Evolutionary conservation across 495 filamentous ascomycete species (phyloP), one percentile per base, ranked within the genome.

Genomic region (Aspergillus asperescens): DNA sequence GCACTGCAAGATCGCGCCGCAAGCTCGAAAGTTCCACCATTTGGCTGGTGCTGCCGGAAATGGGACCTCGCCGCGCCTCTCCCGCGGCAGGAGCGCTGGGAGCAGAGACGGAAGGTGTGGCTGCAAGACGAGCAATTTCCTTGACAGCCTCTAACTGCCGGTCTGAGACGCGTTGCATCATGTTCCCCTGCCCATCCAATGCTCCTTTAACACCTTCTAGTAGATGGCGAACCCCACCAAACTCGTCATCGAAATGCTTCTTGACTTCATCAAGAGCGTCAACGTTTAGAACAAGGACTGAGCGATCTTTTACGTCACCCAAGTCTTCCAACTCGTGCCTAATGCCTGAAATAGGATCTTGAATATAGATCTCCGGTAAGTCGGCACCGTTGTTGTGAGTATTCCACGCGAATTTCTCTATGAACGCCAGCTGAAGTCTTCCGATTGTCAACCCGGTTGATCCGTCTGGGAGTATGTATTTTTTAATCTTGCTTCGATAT

Each of bases 361-460:
- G 94, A 32, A 98, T 91, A 66, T 97, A 96, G 24, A 98, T 96
- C 60, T 97, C 93, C 0, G 93, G 93, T 24, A 98, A 74, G 61
- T 98, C 93, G 10, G 82, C 83, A 19, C 94, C 93, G 63, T 97
- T 92, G 59, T 84, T 88, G 57, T 95, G 92, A 1, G 90, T 95
- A 58, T 93, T 96, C 90, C 95, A 98, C 6, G 90, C 90, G 61
- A 98, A 98, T 60, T 96, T 97, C 57, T 97, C 94, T 58, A 98
- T 98, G 66, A 98, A 98, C n/a, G 92, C 91, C 27, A 97, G 78
- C 62, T 97, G 93, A 50, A 98, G 70, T 9, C 90, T 80, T 8
- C 87, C 89, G 48, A 95, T 83, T 16, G 90, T 90, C 13, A 98
- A 74, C 38, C 87, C 89, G 8, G 83, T 80, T 51, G 83, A 85